Percentiles rank a stretch among this genome's conserved stretches.
phyloP scores from a whole-genome alignment of 805 yeast genomes.

The Wickerhamomyces silvicola region DNA sequence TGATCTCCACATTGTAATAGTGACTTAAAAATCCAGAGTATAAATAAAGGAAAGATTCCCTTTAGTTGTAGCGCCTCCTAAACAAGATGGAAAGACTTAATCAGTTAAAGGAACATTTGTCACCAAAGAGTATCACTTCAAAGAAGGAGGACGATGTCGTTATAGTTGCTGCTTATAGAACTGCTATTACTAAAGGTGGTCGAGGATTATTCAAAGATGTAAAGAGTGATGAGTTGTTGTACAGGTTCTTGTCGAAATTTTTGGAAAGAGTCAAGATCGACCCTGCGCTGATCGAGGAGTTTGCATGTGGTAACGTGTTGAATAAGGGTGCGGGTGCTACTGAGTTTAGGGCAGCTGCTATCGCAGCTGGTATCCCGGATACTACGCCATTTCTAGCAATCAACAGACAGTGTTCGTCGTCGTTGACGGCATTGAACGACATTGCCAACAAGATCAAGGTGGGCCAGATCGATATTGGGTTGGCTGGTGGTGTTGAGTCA shows the following conservation, averaged over 20 bases:
- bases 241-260: constrained; percentile 56
- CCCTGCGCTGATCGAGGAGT: constrained; percentile 66
- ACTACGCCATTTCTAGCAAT: constrained; percentile 72
- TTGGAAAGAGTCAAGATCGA: constrained; percentile 47
- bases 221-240: constrained; percentile 71
- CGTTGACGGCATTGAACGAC: constrained; percentile 84
- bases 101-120: constrained; percentile 28
- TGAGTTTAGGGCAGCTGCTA: constrained; percentile 87
- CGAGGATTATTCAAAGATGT: constrained; percentile 82
- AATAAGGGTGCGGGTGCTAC: constrained; percentile 92
- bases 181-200: constrained; percentile 84
- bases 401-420: constrained; percentile 94
- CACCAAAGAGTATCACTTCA: constrained; percentile 3
- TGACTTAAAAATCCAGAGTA: too few relatives aligned
- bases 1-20: too few relatives aligned
- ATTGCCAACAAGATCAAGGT: constrained; percentile 80
- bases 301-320: constrained; percentile 86
- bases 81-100: constrained; percentile 29
- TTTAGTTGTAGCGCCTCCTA: too few relatives aligned
- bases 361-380: constrained; percentile 88
- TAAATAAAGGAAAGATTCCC: too few relatives aligned
- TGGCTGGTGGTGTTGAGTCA: constrained; percentile 91
- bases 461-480: constrained; percentile 88
- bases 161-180: constrained; percentile 82
- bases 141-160: constrained; percentile 67